phyloP scores from a whole-genome alignment of 1,284 basidiomycete genomes.

The Hemileia vastatrix region DNA sequence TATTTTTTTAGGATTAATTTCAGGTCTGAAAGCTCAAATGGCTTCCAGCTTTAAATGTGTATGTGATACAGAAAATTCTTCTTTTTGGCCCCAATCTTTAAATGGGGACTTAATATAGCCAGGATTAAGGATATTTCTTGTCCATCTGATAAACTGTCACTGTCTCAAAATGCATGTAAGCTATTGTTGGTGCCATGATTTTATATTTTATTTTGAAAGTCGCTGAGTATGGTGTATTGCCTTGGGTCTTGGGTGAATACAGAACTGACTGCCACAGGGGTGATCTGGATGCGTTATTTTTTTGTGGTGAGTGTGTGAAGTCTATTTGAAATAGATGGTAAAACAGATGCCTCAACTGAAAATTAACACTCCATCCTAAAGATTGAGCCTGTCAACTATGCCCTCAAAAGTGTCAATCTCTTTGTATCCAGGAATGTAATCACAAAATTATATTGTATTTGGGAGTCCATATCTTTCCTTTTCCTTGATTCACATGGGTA shows the following conservation, averaged over 20 bases:
- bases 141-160: slow-evolving; percentile 21
- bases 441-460: slow-evolving; percentile 20
- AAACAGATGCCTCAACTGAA: neutral
- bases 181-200: neutral
- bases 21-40: too few relatives aligned
- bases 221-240: neutral
- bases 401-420: slow-evolving; percentile 17
- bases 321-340: neutral
- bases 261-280: slow-evolving; percentile 17
- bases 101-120: slow-evolving; percentile 15
- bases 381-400: slow-evolving; percentile 20
- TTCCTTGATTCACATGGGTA: too few relatives aligned
- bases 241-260: neutral
- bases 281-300: slow-evolving; percentile 20
- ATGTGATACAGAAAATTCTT: slow-evolving; percentile 12
- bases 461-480: slow-evolving; percentile 7
- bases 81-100: slow-evolving; percentile 22
- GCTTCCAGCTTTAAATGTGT: too few relatives aligned
- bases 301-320: slow-evolving; percentile 5
- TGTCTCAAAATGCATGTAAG: slow-evolving; percentile 20
- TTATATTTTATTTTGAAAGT: neutral
- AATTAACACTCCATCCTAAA: neutral
- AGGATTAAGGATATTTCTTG: slow-evolving; percentile 9
- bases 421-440: slow-evolving; percentile 12
- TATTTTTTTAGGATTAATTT: too few relatives aligned